Conservation (phyloP, 768 basidiomycete genomes). For the Mycena amicta region DNA sequence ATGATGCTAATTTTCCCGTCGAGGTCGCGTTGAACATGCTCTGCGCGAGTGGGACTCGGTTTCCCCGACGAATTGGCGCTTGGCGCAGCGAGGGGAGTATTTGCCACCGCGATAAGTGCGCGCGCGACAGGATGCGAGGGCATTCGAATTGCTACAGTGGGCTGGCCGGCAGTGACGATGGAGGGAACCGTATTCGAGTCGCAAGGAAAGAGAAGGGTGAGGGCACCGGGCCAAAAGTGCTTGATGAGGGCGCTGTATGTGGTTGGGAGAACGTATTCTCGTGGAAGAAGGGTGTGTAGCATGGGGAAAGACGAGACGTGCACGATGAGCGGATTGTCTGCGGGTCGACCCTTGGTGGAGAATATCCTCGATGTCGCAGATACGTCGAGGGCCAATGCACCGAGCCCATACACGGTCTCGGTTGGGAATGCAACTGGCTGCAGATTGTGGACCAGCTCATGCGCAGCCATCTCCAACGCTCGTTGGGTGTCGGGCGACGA, state of each 20-base stretch:
- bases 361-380: conserved; percentile 77
- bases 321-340: conserved; percentile 97
- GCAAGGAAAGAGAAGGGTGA: conserved; percentile 89
- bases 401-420: conserved; percentile 98
- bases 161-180: conserved; percentile 79
- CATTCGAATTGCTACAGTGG: conserved; percentile 89
- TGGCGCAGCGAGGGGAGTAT: conserved; percentile 87
- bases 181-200: conserved; percentile 60
- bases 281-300: conserved; percentile 76
- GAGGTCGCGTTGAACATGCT: conserved; percentile 83
- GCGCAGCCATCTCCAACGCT: conserved; percentile 58
- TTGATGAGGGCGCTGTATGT: conserved; percentile 77
- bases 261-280: conserved; percentile 57
- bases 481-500: conserved; percentile 51
- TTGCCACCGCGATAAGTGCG: conserved; percentile 76
- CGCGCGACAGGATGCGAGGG: conserved; percentile 93
- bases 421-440: conserved; percentile 89
- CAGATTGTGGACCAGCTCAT: conserved; percentile 48
- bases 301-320: conserved; percentile 87
- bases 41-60: conserved; percentile 89
- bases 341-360: conserved; percentile 85
- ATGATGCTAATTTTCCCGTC: conserved; percentile 74
- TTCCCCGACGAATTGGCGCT: conserved; percentile 94
- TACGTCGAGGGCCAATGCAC: conserved; percentile 73
- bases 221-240: conserved; percentile 92